Percentiles rank a stretch among this genome's conserved stretches.
phyloP scores from a whole-genome alignment of 306 rosid genomes.

The Rubus idaeus region DNA sequence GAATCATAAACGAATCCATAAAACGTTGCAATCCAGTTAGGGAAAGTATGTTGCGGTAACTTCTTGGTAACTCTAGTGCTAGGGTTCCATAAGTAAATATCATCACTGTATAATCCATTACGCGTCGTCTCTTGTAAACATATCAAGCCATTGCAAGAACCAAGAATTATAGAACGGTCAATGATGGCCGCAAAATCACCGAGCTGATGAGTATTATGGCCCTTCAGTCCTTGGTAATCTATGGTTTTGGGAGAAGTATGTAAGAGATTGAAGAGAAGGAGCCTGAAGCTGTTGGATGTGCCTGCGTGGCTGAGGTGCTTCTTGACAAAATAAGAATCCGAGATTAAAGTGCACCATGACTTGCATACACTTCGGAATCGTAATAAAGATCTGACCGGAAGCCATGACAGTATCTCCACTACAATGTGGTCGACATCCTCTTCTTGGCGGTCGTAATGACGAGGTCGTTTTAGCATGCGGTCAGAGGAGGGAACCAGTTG shows the following conservation, averaged over 20 bases:
- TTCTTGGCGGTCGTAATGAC: background rate
- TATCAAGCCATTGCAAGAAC: slow-evolving; percentile 4
- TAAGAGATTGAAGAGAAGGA: background rate
- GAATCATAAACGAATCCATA: background rate
- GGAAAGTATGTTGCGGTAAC: background rate
- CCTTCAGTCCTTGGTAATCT: background rate
- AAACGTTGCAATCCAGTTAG: background rate
- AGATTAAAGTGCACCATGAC: slow-evolving; percentile 5
- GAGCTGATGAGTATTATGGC: background rate
- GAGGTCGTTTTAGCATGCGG: background rate
- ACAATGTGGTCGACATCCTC: background rate
- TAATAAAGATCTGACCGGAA: background rate
- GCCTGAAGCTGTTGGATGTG: background rate
- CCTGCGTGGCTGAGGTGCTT: background rate
- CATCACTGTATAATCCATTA: background rate
- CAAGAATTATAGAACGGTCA: background rate
- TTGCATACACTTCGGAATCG: slow-evolving; percentile 5
- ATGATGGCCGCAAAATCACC: background rate
- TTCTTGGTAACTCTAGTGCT: background rate
- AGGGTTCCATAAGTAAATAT: background rate
- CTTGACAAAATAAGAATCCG: background rate
- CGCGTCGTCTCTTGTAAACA: background rate
- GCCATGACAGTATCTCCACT: background rate
- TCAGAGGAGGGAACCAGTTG: background rate
- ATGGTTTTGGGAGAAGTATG: background rate